Evolutionary conservation across 208 protist genomes (phyloP).

Genomic region (Trypanosoma avium): DNA sequence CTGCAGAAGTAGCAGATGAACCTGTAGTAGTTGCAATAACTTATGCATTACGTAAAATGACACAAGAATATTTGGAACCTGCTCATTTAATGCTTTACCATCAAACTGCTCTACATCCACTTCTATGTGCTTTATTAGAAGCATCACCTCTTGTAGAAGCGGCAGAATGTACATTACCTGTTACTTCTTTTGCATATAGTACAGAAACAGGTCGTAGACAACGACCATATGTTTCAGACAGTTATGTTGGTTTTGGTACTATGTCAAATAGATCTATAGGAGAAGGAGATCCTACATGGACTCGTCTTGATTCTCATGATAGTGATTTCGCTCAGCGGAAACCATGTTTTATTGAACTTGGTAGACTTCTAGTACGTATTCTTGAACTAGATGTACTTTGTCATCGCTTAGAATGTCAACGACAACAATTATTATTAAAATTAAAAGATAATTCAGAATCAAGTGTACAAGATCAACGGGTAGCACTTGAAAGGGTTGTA

Average conservation of each 20-base stretch:
- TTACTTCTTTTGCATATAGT: constrained; percentile 77
- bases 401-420: constrained; percentile 63
- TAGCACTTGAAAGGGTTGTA: constrained; percentile 48
- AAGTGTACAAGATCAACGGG: constrained; percentile 61
- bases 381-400: constrained; percentile 80
- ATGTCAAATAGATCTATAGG: constrained; percentile 49
- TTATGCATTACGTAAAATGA: constrained; percentile 78
- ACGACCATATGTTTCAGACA: constrained; percentile 46
- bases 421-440: constrained; percentile 59
- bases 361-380: constrained; percentile 71
- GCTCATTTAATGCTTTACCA: constrained; percentile 83
- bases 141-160: constrained; percentile 49
- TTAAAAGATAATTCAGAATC: constrained; percentile 61
- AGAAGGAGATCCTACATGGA: constrained; percentile 62
- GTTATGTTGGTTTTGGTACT: constrained; percentile 65
- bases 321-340: constrained; percentile 59
- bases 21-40: constrained; percentile 64
- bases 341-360: constrained; percentile 84
- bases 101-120: constrained; percentile 70
- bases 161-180: constrained; percentile 53
- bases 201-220: constrained; percentile 62
- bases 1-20: constrained; percentile 55
- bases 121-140: constrained; percentile 67
- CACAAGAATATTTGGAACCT: constrained; percentile 66
- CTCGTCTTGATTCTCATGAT: constrained; percentile 17